Evolutionary conservation across 176 grass and related monocot genomes (phyloP).

Genomic region (Bromus sterilis): DNA sequence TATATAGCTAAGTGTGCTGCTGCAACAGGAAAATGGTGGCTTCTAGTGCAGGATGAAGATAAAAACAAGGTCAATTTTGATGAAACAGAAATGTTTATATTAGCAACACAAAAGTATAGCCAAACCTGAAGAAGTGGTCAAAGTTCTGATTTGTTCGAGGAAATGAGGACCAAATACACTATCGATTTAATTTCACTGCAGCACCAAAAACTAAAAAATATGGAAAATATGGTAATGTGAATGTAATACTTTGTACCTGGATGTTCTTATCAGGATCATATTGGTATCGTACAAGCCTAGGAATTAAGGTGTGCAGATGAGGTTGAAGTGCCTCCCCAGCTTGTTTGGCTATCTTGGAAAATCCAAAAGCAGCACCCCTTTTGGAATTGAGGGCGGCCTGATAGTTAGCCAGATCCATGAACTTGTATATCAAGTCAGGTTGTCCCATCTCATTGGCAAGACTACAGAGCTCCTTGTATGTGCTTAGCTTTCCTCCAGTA

Average conservation of each 20-base stretch:
- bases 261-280: slow-evolving; percentile 99
- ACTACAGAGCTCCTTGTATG: slow-evolving; percentile 90
- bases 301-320: slow-evolving; percentile 80
- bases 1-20: not conserved
- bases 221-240: not conserved
- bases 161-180: not conserved
- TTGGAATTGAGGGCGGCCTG: slow-evolving; percentile 96
- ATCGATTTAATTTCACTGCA: not conserved
- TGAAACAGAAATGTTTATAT: not conserved
- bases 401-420: slow-evolving; percentile 99
- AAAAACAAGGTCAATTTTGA: not conserved
- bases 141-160: not conserved
- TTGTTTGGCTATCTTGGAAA: slow-evolving; percentile 98
- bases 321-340: slow-evolving; percentile 94
- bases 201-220: not conserved
- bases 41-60: not conserved
- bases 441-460: slow-evolving; percentile 98
- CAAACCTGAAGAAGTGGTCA: not conserved
- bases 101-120: not conserved
- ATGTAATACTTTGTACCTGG: slow-evolving; percentile 51
- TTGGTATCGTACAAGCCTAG: slow-evolving; percentile 91
- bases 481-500: slow-evolving; percentile 84
- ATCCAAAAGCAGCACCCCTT: slow-evolving; percentile 95
- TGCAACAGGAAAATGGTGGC: slow-evolving; percentile 1
- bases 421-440: slow-evolving; percentile 98